phyloP scores from a whole-genome alignment of 345 rosid species.

The Syzygium oleosum region DNA sequence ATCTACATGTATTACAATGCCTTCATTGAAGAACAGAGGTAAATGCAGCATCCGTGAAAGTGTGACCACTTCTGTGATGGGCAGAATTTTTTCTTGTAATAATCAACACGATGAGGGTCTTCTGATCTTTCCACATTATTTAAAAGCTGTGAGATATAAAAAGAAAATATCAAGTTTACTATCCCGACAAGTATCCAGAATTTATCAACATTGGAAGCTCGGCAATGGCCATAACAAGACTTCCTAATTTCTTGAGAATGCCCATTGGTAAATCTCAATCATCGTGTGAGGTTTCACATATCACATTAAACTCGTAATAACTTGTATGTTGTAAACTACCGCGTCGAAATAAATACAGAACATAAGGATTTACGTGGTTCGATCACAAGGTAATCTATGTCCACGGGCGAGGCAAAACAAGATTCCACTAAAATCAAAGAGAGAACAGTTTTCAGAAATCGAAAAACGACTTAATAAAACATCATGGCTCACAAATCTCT shows the following conservation, averaged over 20 bases:
- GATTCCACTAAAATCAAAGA: too few relatives aligned
- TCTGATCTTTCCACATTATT: slow-evolving; percentile 46
- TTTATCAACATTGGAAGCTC: not conserved
- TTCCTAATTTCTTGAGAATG: not conserved
- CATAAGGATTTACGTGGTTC: too few relatives aligned
- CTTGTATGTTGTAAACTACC: too few relatives aligned
- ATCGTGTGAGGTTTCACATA: not conserved
- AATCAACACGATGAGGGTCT: slow-evolving; percentile 31
- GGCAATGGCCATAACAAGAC: not conserved
- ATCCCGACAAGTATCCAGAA: not conserved
- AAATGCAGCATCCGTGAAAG: slow-evolving; percentile 57
- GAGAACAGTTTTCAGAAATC: too few relatives aligned
- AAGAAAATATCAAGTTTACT: not conserved
- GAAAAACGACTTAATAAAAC: too few relatives aligned
- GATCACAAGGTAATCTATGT: too few relatives aligned
- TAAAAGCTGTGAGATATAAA: slow-evolving; percentile 45
- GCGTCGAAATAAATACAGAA: too few relatives aligned
- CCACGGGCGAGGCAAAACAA: too few relatives aligned
- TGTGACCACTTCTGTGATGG: slow-evolving; percentile 67
- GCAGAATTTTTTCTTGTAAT: slow-evolving; percentile 58
- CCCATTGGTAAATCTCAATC: not conserved
- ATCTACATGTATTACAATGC: slow-evolving; percentile 36
- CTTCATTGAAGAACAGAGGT: slow-evolving; percentile 31
- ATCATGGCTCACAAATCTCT: too few relatives aligned
- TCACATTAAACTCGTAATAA: not conserved